A percentile compares a stretch with the other conserved stretches of the same genome.
phyloP scores from a whole-genome alignment of 345 rosid species.

The Bruguiera parviflora region DNA sequence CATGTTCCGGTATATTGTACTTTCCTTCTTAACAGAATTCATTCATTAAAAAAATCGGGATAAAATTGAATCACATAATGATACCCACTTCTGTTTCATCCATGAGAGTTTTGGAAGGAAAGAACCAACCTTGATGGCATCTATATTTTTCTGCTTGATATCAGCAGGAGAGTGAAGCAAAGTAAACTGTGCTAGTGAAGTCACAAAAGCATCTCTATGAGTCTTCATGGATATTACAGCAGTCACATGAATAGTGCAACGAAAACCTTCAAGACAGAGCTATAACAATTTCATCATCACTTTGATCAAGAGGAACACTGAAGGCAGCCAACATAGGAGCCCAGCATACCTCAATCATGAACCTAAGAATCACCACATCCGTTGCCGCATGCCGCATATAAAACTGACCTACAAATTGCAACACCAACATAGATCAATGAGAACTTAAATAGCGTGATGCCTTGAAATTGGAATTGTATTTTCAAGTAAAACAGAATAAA shows the following conservation, averaged over 20 bases:
- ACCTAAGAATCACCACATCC: conserved; percentile 89
- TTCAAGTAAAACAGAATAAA: background rate
- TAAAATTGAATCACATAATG: background rate
- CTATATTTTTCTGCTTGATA: conserved; percentile 88
- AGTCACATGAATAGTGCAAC: conserved; percentile 86
- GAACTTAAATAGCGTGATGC: background rate
- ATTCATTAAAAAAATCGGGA: background rate
- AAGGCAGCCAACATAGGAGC: conserved; percentile 99
- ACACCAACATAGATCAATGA: conserved; percentile 28
- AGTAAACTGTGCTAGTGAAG: conserved; percentile 96
- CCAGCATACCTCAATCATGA: conserved; percentile 99
- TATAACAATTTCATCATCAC: conserved; percentile 86
- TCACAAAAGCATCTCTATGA: conserved; percentile 98
- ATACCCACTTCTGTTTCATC: background rate
- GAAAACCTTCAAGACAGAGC: conserved; percentile 93
- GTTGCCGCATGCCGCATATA: conserved; percentile 99
- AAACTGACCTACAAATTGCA: conserved; percentile 81
- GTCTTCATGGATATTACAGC: conserved; percentile 99
- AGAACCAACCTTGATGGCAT: conserved; percentile 77
- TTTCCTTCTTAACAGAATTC: background rate
- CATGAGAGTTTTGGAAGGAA: conserved; percentile 1
- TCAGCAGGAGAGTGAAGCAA: conserved; percentile 97
- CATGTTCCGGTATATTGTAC: no score
- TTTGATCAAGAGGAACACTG: conserved; percentile 97
- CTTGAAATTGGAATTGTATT: background rate